These are phyloP conservation scores for Harrya chromipes DNA, from an alignment of 768 basidiomycete genomes.

Conservation along the genomic window DNA sequence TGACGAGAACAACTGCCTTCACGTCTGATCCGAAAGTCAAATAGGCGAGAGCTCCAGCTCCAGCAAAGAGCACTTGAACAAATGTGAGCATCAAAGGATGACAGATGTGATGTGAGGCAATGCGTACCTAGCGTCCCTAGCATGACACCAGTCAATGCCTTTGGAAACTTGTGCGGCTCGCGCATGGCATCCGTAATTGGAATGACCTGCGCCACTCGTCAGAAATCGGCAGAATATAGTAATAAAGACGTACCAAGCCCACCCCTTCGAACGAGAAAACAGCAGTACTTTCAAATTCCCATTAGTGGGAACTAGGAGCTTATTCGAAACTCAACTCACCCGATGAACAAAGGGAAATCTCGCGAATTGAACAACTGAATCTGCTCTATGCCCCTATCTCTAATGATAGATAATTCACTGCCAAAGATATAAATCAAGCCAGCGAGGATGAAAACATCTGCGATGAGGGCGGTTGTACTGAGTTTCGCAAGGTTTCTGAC, in stretches of 20 bases:
- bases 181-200: slow-evolving; percentile 98
- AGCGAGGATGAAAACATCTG: slow-evolving; percentile 91
- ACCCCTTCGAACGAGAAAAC: slow-evolving; percentile 99
- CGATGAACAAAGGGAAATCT: slow-evolving; percentile 90
- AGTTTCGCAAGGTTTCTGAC: slow-evolving; percentile 94
- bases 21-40: slow-evolving; percentile 83
- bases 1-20: slow-evolving; percentile 93
- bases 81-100: slow-evolving; percentile 5
- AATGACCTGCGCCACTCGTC: slow-evolving; percentile 55
- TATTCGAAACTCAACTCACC: slow-evolving; percentile 45
- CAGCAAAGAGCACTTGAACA: slow-evolving; percentile 73
- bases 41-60: slow-evolving; percentile 84
- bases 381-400: slow-evolving; percentile 66
- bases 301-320: slow-evolving; percentile 1
- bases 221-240: not conserved
- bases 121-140: slow-evolving; percentile 65
- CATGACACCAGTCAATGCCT: slow-evolving; percentile 88
- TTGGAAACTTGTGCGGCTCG: slow-evolving; percentile 91
- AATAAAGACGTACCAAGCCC: slow-evolving; percentile 60
- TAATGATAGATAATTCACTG: slow-evolving; percentile 75
- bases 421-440: slow-evolving; percentile 85
- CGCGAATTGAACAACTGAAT: slow-evolving; percentile 84
- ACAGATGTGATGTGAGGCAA: not conserved
- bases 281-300: slow-evolving; percentile 62
- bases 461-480: slow-evolving; percentile 85